A percentile compares a stretch with the other conserved stretches of the same genome.
phyloP scores from a whole-genome alignment of 106 monocot genomes.

The Xerophyta viscosa region DNA sequence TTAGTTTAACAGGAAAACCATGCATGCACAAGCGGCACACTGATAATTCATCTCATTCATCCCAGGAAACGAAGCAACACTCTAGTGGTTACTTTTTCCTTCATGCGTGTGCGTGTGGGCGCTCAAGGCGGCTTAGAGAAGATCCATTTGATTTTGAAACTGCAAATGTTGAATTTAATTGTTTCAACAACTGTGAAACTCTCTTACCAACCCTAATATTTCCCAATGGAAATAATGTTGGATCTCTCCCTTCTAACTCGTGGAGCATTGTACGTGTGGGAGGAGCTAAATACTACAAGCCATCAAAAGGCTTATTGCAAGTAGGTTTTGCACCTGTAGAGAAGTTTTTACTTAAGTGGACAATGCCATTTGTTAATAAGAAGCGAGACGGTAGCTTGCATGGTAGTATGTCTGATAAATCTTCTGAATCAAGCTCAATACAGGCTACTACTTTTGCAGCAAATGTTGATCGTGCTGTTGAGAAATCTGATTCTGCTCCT shows the following conservation, averaged over 20 bases:
- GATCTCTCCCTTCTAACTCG: conserved; percentile 25
- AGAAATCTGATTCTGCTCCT: conserved; percentile 22
- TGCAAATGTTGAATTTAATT: conserved; percentile 60
- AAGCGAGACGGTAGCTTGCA: conserved; percentile 12
- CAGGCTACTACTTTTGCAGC: conserved; percentile 3
- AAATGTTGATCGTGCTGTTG: conserved; percentile 13
- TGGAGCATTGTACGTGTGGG: conserved; percentile 81
- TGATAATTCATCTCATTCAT: conserved; percentile 1
- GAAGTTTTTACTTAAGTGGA: conserved; percentile 69
- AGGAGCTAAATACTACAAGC: conserved; percentile 76
- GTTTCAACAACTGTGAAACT: conserved; percentile 60
- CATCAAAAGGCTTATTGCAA: conserved; percentile 84
- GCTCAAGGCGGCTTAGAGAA: conserved; percentile 59
- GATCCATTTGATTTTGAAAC: conserved; percentile 87
- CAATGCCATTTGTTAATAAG: conserved; percentile 28
- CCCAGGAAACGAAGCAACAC: conserved; percentile 32
- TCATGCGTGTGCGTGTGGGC: conserved; percentile 97
- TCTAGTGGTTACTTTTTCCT: conserved; percentile 88
- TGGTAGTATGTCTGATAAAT: conserved; percentile 1
- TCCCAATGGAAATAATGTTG: conserved; percentile 30
- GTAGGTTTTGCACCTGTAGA: conserved; percentile 58
- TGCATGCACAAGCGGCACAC: conserved; percentile 73
- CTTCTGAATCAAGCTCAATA: conserved; percentile 9
- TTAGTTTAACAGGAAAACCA: conserved; percentile 79
- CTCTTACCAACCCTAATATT: conserved; percentile 49